These are phyloP conservation scores for Aspergillus terreus DNA, from an alignment of 2,329 filamentous ascomycete genomes.

Conservation along the genomic window DNA sequence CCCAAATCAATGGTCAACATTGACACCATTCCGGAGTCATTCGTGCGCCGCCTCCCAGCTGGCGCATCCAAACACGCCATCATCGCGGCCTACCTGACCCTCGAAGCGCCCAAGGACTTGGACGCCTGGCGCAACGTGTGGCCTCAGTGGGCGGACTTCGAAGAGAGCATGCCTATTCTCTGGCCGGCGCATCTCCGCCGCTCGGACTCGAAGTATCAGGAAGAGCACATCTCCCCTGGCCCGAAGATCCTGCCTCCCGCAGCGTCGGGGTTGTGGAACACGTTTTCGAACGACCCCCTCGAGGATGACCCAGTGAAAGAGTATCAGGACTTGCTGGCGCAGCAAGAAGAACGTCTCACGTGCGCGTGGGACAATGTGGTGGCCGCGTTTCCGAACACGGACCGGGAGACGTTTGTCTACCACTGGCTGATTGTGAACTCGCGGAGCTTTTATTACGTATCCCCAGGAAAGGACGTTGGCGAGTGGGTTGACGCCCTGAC, in stretches of 20 bases:
- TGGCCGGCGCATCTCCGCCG: conserved; percentile 47
- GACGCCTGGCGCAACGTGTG: conserved; percentile 63
- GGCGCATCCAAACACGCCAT: conserved; percentile 65
- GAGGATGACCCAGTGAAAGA: conserved; percentile 23
- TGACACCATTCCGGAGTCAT: conserved; percentile 53
- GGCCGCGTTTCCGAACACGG: conserved; percentile 35
- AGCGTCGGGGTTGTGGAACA: conserved; percentile 35
- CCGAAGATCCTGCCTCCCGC: conserved; percentile 28
- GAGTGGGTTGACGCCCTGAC: conserved; percentile 38
- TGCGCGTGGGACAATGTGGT: conserved; percentile 48
- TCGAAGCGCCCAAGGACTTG: conserved; percentile 45
- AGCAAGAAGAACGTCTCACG: conserved; percentile 53
- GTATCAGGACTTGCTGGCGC: conserved; percentile 35
- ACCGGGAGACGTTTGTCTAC: conserved; percentile 45
- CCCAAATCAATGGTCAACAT: conserved; percentile 59
- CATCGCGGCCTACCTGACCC: conserved; percentile 63
- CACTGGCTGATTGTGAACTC: conserved; percentile 58
- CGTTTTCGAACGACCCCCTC: conserved; percentile 15
- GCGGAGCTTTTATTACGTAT: conserved; percentile 56
- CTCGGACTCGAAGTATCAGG: conserved; percentile 24
- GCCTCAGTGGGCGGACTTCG: conserved; percentile 60
- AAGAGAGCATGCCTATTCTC: conserved; percentile 54
- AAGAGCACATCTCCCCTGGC: conserved; percentile 15
- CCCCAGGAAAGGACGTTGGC: conserved; percentile 29
- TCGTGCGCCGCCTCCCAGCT: conserved; percentile 51